These are phyloP conservation scores for Yamadazyma pseudoaaseri DNA, from an alignment of 1,139 yeast species.

Conservation along the genomic window DNA sequence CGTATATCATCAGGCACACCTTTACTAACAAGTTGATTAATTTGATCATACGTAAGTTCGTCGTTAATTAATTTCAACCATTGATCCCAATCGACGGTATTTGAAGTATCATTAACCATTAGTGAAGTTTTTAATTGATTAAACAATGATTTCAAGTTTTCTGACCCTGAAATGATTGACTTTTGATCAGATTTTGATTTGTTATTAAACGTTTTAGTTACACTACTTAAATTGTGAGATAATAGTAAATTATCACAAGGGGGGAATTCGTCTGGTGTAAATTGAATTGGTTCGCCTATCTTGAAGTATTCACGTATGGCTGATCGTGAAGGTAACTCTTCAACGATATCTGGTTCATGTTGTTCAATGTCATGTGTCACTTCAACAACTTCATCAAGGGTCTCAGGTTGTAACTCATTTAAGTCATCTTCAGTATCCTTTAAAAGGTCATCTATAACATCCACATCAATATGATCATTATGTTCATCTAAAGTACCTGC, in stretches of 20 bases:
- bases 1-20: slow-evolving; percentile 87
- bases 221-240: slow-evolving; percentile 33
- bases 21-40: slow-evolving; percentile 65
- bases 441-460: neutral
- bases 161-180: slow-evolving; percentile 58
- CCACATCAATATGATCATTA: neutral
- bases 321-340: slow-evolving; percentile 29
- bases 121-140: slow-evolving; percentile 50
- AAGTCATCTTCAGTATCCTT: neutral
- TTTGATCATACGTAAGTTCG: slow-evolving; percentile 39
- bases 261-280: slow-evolving; percentile 10
- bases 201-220: slow-evolving; percentile 27
- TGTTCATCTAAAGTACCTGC: neutral
- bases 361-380: neutral
- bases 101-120: slow-evolving; percentile 28
- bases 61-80: slow-evolving; percentile 52
- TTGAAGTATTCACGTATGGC: slow-evolving; percentile 29
- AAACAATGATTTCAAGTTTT: slow-evolving; percentile 44
- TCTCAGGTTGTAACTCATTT: neutral
- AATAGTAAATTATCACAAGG: slow-evolving; percentile 31
- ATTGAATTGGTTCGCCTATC: slow-evolving; percentile 22
- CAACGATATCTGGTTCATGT: neutral
- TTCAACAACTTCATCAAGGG: neutral
- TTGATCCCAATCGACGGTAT: slow-evolving; percentile 72
- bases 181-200: slow-evolving; percentile 39